Evolutionary conservation across 208 protist species (phyloP).

Genomic region (Chromosphaera perkinsii): DNA sequence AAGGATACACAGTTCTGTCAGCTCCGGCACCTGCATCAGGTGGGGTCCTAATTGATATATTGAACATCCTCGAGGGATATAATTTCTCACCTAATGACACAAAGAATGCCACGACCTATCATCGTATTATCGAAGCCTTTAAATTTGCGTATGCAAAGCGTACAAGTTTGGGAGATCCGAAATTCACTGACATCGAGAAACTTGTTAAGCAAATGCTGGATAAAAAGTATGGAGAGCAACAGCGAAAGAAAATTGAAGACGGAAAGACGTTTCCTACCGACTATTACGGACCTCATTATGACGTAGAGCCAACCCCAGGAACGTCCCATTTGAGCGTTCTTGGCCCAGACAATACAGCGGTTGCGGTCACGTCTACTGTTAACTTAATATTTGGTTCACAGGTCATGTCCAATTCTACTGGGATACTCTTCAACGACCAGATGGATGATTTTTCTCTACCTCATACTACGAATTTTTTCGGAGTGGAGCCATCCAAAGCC

Average conservation of each 20-base stretch:
- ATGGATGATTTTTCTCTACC: slow-evolving; percentile 58
- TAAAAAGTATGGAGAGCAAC: not conserved
- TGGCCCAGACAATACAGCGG: slow-evolving; percentile 41
- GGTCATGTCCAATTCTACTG: slow-evolving; percentile 34
- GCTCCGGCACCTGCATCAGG: slow-evolving; percentile 36
- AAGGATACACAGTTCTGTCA: slow-evolving; percentile 25
- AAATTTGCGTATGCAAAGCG: slow-evolving; percentile 46
- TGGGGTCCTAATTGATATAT: slow-evolving; percentile 19
- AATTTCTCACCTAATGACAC: not conserved
- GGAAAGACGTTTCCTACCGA: not conserved
- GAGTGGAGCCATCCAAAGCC: slow-evolving; percentile 37
- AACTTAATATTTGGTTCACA: slow-evolving; percentile 53
- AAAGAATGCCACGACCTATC: slow-evolving; percentile 1
- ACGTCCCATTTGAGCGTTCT: slow-evolving; percentile 52
- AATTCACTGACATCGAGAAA: slow-evolving; percentile 28
- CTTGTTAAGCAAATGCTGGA: not conserved
- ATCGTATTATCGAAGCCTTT: slow-evolving; percentile 35
- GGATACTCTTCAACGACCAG: slow-evolving; percentile 56
- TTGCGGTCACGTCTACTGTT: slow-evolving; percentile 53
- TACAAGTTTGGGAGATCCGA: slow-evolving; percentile 36
- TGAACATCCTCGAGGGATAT: slow-evolving; percentile 35
- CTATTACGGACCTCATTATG: slow-evolving; percentile 20
- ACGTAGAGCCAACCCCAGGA: slow-evolving; percentile 21
- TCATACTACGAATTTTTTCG: slow-evolving; percentile 44
- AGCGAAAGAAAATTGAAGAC: not conserved